These are phyloP conservation scores for Hemisphaericaspora xylofermentans DNA, from an alignment of 1,139 yeast species.

Conservation along the genomic window DNA sequence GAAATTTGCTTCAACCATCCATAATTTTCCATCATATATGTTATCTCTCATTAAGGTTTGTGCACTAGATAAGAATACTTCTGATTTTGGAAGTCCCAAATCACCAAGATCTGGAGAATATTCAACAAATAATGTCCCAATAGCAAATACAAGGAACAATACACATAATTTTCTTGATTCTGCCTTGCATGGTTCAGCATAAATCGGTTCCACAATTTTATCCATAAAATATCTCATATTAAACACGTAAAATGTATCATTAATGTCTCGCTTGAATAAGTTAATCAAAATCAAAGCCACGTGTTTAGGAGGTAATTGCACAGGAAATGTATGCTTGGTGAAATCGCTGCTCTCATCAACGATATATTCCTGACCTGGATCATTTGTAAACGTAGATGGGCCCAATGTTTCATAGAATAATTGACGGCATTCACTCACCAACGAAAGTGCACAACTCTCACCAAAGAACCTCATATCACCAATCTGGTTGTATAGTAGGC, in stretches of 20 bases:
- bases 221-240: constrained; percentile 29
- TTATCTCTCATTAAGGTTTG: constrained; percentile 25
- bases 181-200: constrained; percentile 19
- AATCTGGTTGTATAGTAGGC: constrained; percentile 19
- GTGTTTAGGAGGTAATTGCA: constrained; percentile 22
- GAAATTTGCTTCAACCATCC: constrained; percentile 42
- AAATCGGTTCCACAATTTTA: constrained; percentile 23
- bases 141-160: constrained; percentile 36
- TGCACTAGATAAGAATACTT: constrained; percentile 30
- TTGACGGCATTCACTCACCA: constrained; percentile 24
- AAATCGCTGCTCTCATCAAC: constrained; percentile 28
- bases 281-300: constrained; percentile 29
- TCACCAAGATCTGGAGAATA: constrained; percentile 18
- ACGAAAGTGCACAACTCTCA: constrained; percentile 26
- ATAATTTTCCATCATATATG: constrained; percentile 38
- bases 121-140: constrained; percentile 33
- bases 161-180: constrained; percentile 16
- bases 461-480: constrained; percentile 25
- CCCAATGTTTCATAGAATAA: constrained; percentile 18
- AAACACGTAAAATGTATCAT: constrained; percentile 34
- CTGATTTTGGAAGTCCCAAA: constrained; percentile 18
- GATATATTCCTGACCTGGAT: constrained; percentile 30
- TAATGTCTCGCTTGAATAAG: constrained; percentile 33
- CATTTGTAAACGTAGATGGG: constrained; percentile 27
- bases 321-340: constrained; percentile 19